Base-by-base conservation (phyloP, 805 yeast species). In the Barnettozyma botsteinii region DNA sequence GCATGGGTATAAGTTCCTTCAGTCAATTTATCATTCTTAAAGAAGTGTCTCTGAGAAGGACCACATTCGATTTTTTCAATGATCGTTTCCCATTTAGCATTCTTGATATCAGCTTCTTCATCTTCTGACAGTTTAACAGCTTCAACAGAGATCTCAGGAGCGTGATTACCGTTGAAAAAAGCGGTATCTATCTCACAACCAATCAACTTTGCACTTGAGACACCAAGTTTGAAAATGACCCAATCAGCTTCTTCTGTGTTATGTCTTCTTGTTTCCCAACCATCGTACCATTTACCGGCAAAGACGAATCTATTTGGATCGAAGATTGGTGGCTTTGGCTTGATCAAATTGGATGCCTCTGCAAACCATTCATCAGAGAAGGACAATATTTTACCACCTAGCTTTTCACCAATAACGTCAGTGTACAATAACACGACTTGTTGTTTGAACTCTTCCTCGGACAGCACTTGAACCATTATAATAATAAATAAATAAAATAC, bases 251-350 rank as follows among this genome's bases (percentile, higher is more conserved):
- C 86, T 40, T 70, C 85, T 1, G 77, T 65, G 61, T 91, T 91
- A 69, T 91, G 98, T 64, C 98, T 75, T 59, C 97, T 73, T 11
- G 98, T 91, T 63, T 91, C 98, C 98, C 98, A 91, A 18, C 98
- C 98, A 52, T 91, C 98, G 59, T 86, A 91, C 96, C 97, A 91
- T 4, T 96, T 96, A 37, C 98, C 98, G 4, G 89, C 75, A 44
- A 75, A 83, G 2, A 81, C 77, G 61, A 87, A 89, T 52, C 75
- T 72, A 22, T 88, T 82, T 10, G 84, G 81, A 52, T 87, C 95
- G 55, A 94, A 70, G 42, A 86, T 74, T 3, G 97, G 95, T 4
- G 81, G 73, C 33, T 71, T 72, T 28, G 96, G 89, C 56, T 85
- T 80, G 59, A 88, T 79, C 53, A 91, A 71, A 64, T 91, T 91